These are phyloP conservation scores for Luvunga scandens DNA, from an alignment of 345 rosid species.

Conservation along the genomic window DNA sequence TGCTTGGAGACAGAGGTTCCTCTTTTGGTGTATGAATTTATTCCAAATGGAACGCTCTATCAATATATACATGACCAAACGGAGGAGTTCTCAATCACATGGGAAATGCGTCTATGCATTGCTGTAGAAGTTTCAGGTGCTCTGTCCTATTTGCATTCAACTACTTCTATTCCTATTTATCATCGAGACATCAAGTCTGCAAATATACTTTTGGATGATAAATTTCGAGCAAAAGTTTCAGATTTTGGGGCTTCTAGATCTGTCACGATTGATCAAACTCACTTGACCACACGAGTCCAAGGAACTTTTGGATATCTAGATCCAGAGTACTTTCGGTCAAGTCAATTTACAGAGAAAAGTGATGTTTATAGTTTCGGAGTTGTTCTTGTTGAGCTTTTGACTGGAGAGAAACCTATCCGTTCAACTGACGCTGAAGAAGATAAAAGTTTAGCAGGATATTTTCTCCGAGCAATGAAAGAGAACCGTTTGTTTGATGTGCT, in stretches of 20 bases:
- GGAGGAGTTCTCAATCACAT: background rate
- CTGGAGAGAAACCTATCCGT: background rate
- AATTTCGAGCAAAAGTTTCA: background rate
- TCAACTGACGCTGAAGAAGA: background rate
- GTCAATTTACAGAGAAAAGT: background rate
- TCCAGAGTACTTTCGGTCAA: background rate
- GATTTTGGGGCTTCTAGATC: background rate
- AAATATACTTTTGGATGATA: conserved; percentile 4
- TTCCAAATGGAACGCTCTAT: conserved; percentile 3
- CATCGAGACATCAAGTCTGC: conserved; percentile 6
- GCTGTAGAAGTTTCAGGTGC: conserved; percentile 8
- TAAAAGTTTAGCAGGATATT: background rate
- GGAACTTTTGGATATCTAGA: background rate
- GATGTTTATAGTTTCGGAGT: background rate
- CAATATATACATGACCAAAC: background rate
- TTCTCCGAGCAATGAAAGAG: conserved; percentile 11
- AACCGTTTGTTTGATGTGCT: conserved; percentile 2
- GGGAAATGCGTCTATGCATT: conserved; percentile 15
- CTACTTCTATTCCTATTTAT: conserved; percentile 11
- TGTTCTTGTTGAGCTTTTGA: background rate
- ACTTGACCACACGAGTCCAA: conserved; percentile 9
- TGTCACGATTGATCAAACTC: conserved; percentile 1
- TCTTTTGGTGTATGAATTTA: background rate
- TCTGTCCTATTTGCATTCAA: conserved; percentile 13
- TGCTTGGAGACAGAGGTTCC: conserved; percentile 1